Evolutionary conservation across 2,329 filamentous ascomycete species (phyloP), one percentile per base, ranked within the genome.

Genomic region (Penicillium janthinellum): DNA sequence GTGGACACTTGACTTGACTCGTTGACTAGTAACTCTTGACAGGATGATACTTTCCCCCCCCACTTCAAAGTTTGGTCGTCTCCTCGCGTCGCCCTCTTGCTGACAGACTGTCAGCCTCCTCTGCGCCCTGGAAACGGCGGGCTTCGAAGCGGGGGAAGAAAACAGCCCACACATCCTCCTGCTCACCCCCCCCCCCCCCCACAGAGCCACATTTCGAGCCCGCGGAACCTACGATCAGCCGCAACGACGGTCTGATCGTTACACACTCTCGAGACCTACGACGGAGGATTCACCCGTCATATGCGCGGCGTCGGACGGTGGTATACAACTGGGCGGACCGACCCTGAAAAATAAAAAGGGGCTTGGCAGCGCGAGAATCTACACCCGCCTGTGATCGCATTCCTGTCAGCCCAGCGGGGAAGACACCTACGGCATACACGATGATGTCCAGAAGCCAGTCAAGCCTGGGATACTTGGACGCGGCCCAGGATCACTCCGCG

Each of bases 361-460:
- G 53, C 12, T 17, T 28, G 25, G n/a, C 25, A 48, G 34, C 44
- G 39, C 25, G 15, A 39, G 15, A 49, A 44, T 34, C 20, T 39
- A 20, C 20, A 47, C 48, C 45, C 28, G 42, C 53, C 31, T 41
- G 51, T 41, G 38, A 51, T 49, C 25, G 25, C 17, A 31, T 39
- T 38, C 28, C 39, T 38, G 37, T 58, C 41, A 51, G 15, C 47
- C 35, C 28, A 42, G 59, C 49, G 58, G 48, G 42, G 58, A 61
- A 52, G 28, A 54, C 56, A 45, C 37, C 51, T 56, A 58, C 54
- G 34, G 50, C 57, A 56, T 57, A 55, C 60, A 61, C 50, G 58
- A 73, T 76, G 72, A 75, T 75, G 71, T 74, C 73, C 37, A 70
- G 75, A 67, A 77, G 74, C 59, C 75, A 77, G 66, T 76, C 75